A percentile compares a stretch with the other conserved stretches of the same genome.
These are phyloP conservation scores for Cryptococcus hybrid DNA, from an alignment of 1,284 basidiomycete genomes.

Conservation along the genomic window DNA sequence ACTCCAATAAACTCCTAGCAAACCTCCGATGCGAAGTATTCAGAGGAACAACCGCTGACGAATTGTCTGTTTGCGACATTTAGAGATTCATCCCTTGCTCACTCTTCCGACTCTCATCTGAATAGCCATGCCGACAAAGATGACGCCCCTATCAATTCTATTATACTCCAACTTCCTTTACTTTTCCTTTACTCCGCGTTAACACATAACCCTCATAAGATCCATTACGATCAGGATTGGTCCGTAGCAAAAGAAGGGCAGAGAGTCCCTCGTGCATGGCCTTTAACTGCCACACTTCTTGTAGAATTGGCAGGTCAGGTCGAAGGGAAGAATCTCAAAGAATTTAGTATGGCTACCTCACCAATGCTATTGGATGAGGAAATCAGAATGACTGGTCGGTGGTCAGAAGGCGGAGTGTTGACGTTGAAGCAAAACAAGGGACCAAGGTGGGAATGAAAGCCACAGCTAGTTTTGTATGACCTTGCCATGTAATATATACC, in stretches of 20 bases:
- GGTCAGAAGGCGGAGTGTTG: constrained; percentile 41
- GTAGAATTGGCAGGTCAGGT: constrained; percentile 57
- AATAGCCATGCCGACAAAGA: background rate
- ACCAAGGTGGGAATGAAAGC: constrained; percentile 71
- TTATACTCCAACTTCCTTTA: constrained; percentile 49
- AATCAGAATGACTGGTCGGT: constrained; percentile 58
- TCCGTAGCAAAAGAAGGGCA: constrained; percentile 68
- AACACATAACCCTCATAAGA: constrained; percentile 56
- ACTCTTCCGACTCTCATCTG: background rate
- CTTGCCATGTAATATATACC: background rate
- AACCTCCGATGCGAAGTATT: too few species aligned
- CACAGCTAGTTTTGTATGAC: constrained; percentile 15
- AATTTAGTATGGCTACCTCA: constrained; percentile 72
- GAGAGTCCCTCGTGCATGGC: constrained; percentile 72
- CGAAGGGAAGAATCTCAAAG: constrained; percentile 42
- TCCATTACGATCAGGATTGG: constrained; percentile 55
- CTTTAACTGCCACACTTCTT: constrained; percentile 72
- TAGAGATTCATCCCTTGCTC: too few species aligned
- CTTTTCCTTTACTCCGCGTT: constrained; percentile 81
- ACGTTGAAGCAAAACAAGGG: constrained; percentile 58
- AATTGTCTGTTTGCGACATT: too few species aligned
- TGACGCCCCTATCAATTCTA: background rate
- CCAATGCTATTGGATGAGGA: constrained; percentile 66
- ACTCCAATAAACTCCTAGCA: too few species aligned
- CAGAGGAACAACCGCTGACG: too few species aligned